Conservation (phyloP, 106 monocot species). For the Dioscorea alata region DNA sequence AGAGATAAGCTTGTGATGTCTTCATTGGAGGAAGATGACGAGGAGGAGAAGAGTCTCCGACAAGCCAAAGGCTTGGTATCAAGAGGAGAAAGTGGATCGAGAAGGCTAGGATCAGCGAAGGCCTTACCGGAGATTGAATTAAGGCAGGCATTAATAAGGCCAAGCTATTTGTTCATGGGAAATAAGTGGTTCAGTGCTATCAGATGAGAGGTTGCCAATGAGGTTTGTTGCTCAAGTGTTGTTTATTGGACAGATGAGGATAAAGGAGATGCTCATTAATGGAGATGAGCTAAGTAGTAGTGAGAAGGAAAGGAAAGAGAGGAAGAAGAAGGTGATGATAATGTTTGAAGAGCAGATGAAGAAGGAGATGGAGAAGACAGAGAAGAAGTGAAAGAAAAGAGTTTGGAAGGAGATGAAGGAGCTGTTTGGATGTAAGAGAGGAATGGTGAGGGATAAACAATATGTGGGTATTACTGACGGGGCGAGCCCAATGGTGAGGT, state of each 20-base stretch:
- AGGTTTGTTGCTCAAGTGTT: too few relatives aligned
- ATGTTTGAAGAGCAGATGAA: not conserved
- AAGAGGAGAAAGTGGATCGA: not conserved
- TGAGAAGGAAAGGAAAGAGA: not conserved
- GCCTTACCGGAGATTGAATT: constrained; percentile 26
- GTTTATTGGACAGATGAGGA: constrained; percentile 23
- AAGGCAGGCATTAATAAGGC: constrained; percentile 21
- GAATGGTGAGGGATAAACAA: too few relatives aligned
- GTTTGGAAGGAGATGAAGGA: constrained; percentile 28
- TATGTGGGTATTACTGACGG: too few relatives aligned
- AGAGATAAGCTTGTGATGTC: constrained; percentile 15
- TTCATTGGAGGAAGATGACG: too few relatives aligned
- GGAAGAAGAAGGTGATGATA: not conserved
- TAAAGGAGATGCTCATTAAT: constrained; percentile 14
- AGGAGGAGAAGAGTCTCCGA: constrained; percentile 4
- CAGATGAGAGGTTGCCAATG: too few relatives aligned
- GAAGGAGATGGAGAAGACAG: not conserved
- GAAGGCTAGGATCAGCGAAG: constrained; percentile 15
- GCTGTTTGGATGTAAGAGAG: constrained; percentile 30
- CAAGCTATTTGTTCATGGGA: constrained; percentile 10
- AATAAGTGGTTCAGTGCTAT: constrained; percentile 8
- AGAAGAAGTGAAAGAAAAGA: not conserved
- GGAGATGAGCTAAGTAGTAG: not conserved
- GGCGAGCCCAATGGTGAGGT: too few relatives aligned
- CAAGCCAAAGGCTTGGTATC: not conserved